A percentile compares a stretch with the other conserved stretches of the same genome.
These are phyloP conservation scores for Phytopythium montanum DNA, from an alignment of 352 stramenopile genomes.

Conservation along the genomic window DNA sequence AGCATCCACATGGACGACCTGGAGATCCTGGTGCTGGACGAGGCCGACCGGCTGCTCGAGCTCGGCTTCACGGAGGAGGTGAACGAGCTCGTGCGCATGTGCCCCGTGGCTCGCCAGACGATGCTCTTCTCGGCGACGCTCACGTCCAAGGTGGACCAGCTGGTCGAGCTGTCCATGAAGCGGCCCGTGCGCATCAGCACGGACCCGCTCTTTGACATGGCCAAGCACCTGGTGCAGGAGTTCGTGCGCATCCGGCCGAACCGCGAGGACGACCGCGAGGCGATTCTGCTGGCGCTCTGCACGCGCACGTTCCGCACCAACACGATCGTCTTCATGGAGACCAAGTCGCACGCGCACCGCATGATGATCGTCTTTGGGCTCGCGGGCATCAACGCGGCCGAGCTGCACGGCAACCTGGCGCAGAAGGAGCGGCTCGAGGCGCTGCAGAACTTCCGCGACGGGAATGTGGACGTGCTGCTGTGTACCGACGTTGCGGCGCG, in stretches of 20 bases:
- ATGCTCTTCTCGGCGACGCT: conserved; percentile 99
- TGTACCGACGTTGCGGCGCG: conserved; percentile 98
- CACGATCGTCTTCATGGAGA: conserved; percentile 99
- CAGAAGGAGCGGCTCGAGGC: conserved; percentile 96
- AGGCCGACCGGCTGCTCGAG: conserved; percentile 96
- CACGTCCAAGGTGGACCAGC: conserved; percentile 96
- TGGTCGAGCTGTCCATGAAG: conserved; percentile 97
- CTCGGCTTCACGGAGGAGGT: conserved; percentile 98
- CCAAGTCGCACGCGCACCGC: conserved; percentile 94
- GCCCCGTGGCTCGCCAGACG: conserved; percentile 94
- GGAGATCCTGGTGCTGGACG: conserved; percentile 95
- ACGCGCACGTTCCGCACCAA: conserved; percentile 94
- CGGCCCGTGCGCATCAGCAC: conserved; percentile 94
- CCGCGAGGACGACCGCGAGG: conserved; percentile 92
- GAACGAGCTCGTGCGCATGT: conserved; percentile 95
- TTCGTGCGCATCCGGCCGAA: conserved; percentile 95
- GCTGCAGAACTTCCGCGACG: conserved; percentile 95
- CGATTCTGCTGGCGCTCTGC: conserved; percentile 94
- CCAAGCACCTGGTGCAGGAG: conserved; percentile 96
- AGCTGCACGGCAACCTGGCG: conserved; percentile 98
- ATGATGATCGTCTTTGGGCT: conserved; percentile 97
- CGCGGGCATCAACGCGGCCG: conserved; percentile 94
- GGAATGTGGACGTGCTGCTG: conserved; percentile 95
- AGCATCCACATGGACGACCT: conserved; percentile 97
- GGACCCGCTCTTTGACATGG: conserved; percentile 94